Evolutionary conservation across 176 grass and related monocot species (phyloP), one percentile per base, ranked within the genome.

Genomic region (Hyparrhenia diplandra): DNA sequence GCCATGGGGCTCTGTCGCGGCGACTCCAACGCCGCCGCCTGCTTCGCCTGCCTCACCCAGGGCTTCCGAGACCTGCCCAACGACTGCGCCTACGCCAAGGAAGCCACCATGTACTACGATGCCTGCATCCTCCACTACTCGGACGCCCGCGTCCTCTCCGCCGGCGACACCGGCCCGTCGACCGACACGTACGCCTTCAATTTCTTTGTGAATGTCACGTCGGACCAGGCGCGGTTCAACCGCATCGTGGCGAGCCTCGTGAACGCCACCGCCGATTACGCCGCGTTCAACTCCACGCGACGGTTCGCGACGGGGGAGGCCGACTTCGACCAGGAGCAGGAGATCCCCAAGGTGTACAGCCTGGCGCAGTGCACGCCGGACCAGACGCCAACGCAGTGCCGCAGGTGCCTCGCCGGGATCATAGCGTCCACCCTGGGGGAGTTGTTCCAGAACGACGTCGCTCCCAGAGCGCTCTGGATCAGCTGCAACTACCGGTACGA

Each of bases 181-280:
- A 10, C 9, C 39, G 35, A 36, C 35, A 36, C 9, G 10, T 40
- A 69, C 36, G 4, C 9, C 36, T 1, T 13, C 66, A 3, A 0
- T 21, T 7, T 6, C 36, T 5, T 0, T 0, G 11, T 0, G 6
- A n/a, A 13, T 21, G 66, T 69, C 21, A 0, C 0, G 0, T 10
- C 10, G 21, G 36, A 69, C 12, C 3, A 3, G 0, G 57, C 0
- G 23, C 25, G 2, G 59, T 62, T 29, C 49, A 65, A 70, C 46
- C 12, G 30, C 3, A 39, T 34, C 46, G 42, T 79, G 78, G 75
- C 35, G 4, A 30, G 14, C 25, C 80, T 91, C 30, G 28, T 91
- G 27, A 45, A 23, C n/a, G 47, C 41, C 74, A 62, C 59, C 59
- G 59, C 5, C 59, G 59, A 6, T 1, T 11, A 62, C 27, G 59